These are phyloP conservation scores for Colletotrichum tabaci DNA, from an alignment of 2,329 filamentous ascomycete genomes.

Conservation along the genomic window DNA sequence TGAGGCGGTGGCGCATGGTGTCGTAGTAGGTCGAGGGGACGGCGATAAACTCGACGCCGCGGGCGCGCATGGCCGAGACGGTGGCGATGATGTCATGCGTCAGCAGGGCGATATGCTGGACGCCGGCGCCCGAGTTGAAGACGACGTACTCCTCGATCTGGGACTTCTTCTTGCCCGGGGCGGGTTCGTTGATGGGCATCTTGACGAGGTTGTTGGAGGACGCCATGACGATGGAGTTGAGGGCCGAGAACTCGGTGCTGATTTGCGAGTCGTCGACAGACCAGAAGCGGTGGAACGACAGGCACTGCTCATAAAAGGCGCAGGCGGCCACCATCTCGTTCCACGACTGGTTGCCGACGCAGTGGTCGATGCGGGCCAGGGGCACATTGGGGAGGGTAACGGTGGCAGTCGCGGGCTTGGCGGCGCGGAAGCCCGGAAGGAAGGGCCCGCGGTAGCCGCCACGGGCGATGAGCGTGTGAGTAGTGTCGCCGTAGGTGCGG, in stretches of 20 bases:
- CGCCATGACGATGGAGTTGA: constrained; percentile 92
- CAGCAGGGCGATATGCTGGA: constrained; percentile 93
- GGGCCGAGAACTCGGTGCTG: constrained; percentile 90
- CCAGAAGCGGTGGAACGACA: constrained; percentile 98
- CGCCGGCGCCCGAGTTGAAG: constrained; percentile 91
- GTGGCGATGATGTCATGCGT: constrained; percentile 84
- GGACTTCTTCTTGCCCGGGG: constrained; percentile 87
- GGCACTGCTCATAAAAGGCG: constrained; percentile 86
- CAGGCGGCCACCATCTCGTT: constrained; percentile 82
- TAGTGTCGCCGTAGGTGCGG: constrained; percentile 94
- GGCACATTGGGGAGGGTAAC: constrained; percentile 72
- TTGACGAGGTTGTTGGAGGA: constrained; percentile 89
- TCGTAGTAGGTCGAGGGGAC: constrained; percentile 91
- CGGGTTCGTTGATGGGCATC: constrained; percentile 99
- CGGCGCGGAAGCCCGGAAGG: constrained; percentile 83
- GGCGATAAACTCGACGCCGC: constrained; percentile 93
- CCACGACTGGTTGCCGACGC: constrained; percentile 98
- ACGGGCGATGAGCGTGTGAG: constrained; percentile 89
- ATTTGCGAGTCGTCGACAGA: constrained; percentile 94
- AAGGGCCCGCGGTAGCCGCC: constrained; percentile 80
- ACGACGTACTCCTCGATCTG: constrained; percentile 96
- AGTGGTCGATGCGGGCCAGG: constrained; percentile 90
- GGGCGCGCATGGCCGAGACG: constrained; percentile 84
- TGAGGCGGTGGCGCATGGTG: constrained; percentile 80
- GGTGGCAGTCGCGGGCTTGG: constrained; percentile 56